Evolutionary conservation across 495 filamentous ascomycete genomes (phyloP).

Genomic region (Clohesyomyces aquaticus): DNA sequence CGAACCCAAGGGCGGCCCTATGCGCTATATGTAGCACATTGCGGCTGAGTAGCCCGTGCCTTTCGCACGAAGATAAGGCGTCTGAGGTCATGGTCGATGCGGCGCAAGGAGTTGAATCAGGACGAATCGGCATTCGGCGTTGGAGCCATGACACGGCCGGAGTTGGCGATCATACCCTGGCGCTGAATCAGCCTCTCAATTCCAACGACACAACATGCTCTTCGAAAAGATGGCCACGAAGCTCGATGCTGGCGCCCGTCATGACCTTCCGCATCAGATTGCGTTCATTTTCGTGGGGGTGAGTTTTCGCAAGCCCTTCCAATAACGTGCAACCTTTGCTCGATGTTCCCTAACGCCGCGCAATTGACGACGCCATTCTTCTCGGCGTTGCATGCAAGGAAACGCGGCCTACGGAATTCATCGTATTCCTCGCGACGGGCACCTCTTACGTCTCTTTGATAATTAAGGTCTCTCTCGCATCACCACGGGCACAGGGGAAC

Average conservation of each 20-base stretch:
- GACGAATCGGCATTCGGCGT: background rate
- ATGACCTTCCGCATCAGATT: too few species aligned
- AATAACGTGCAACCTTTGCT: background rate
- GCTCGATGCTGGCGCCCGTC: too few species aligned
- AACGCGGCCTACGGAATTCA: background rate
- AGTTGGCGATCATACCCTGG: background rate
- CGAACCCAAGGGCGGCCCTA: background rate
- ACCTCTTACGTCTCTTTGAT: too few species aligned
- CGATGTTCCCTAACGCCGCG: slow-evolving; percentile 2
- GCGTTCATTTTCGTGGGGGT: too few species aligned
- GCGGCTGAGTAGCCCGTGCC: background rate
- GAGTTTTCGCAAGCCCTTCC: background rate
- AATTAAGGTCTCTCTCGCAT: too few species aligned
- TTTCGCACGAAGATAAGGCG: background rate
- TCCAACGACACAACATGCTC: background rate
- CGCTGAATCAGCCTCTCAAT: background rate
- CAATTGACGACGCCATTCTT: slow-evolving; percentile 3
- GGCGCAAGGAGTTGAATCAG: background rate
- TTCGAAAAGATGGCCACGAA: too few species aligned
- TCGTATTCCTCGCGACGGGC: too few species aligned
- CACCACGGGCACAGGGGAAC: too few species aligned
- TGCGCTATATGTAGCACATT: background rate
- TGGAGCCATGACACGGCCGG: background rate
- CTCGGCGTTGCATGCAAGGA: background rate
- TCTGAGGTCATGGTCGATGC: background rate